Evolutionary conservation across 2,329 filamentous ascomycete species (phyloP).

Genomic region (Pseudogymnoascus sp.): DNA sequence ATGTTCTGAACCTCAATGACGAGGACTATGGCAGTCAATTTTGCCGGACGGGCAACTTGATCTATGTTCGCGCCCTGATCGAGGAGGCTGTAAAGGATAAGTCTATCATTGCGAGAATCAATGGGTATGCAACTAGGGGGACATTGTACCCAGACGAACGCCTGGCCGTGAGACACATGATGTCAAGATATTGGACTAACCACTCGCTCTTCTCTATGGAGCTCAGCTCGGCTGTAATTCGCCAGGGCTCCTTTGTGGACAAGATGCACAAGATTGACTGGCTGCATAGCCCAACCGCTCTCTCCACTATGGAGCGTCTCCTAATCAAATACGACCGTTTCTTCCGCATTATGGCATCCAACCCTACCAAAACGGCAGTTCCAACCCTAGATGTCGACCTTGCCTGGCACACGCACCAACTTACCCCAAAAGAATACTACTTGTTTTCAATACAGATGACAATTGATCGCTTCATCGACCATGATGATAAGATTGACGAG

Average conservation of each 20-base stretch:
- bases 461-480: slow-evolving; percentile 56
- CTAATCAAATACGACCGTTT: slow-evolving; percentile 59
- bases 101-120: slow-evolving; percentile 33
- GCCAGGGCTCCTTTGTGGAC: slow-evolving; percentile 57
- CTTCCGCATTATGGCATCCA: slow-evolving; percentile 44
- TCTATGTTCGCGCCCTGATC: slow-evolving; percentile 42
- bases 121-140: slow-evolving; percentile 21
- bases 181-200: slow-evolving; percentile 64
- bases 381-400: slow-evolving; percentile 69
- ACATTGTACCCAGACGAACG: slow-evolving; percentile 25
- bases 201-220: slow-evolving; percentile 56
- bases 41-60: slow-evolving; percentile 8
- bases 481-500: slow-evolving; percentile 77
- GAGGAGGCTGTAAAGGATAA: slow-evolving; percentile 36
- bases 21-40: not conserved
- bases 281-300: slow-evolving; percentile 61
- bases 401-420: slow-evolving; percentile 74
- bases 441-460: slow-evolving; percentile 41
- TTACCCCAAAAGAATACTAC: slow-evolving; percentile 56
- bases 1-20: slow-evolving; percentile 31
- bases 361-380: slow-evolving; percentile 44
- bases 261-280: slow-evolving; percentile 74
- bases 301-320: slow-evolving; percentile 54
- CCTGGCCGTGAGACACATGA: slow-evolving; percentile 53
- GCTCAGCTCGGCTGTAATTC: slow-evolving; percentile 54